Evolutionary conservation across 2,329 filamentous ascomycete genomes (phyloP), one percentile per base, ranked within the genome.

Genomic region (Xylaria sp.): DNA sequence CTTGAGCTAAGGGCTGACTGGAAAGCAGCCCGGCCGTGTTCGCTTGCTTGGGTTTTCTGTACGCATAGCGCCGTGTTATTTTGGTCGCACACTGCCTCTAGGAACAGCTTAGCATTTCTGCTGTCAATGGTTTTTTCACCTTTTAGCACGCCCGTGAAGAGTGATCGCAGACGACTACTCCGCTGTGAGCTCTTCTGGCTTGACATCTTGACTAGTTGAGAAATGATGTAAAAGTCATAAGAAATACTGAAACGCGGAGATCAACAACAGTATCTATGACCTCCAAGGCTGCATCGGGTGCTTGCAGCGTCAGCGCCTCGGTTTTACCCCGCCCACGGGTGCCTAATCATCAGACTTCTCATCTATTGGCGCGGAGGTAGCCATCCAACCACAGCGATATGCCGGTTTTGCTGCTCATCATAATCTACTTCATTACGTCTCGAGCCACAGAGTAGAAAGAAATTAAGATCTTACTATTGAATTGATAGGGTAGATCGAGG

Each of bases 41-140:
- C 54, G 50, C 65, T 68, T 9, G 61, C 65, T 42, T 65, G 61
- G 9, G 65, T 36, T 42, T 42, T 65, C 50, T 68, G 61, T 54
- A 68, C 32, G 34, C 61, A 68, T 27, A 68, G n/a, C 17, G 61
- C 56, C 19, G 4, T 59, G 30, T 56, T 65, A 2, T 65, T 48
- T 65, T 68, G 65, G 50, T 68, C 55, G 6, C 65, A 61, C 1
- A 68, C 56, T 39, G 65, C 65, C 51, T 68, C 65, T 2, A 68
- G 56, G 14, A 68, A 68, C 21, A 68, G 32, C 39, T 61, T 67
- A 14, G 65, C 54, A 17, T 60, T 67, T 12, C 53, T 64, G 48
- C 36, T 64, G 24, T 67, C 61, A 27, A 64, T 39, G 17, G 47
- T 36, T 30, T 64, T 59, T n/a, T 67, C 60, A 17, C 65, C 65